Evolutionary conservation across 148 eudicot genomes (phyloP), one percentile per base, ranked within the genome.

Genomic region (Silene latifolia): DNA sequence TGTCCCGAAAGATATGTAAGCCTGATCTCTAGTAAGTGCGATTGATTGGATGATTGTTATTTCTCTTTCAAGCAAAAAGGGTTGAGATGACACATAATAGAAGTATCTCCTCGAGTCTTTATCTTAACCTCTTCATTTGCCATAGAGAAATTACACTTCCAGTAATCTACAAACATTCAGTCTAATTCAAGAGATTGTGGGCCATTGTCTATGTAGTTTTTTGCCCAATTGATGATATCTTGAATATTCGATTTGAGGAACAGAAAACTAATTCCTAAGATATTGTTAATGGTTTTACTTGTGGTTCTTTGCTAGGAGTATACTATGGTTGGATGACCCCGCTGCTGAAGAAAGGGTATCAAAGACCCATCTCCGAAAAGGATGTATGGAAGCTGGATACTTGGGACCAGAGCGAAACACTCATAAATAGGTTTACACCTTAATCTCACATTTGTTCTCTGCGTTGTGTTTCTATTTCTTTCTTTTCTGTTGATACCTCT

Each of bases 321-420:
- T 67, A 18, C 70, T 67, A 35, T 42, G 48, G 51, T 35, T 67
- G 70, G 70, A 39, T 67, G 70, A 67, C 48, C 20, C 70, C 70
- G 9, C 48, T 67, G 1, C 21, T 67, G n/a, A 14, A 67, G n/a
- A 35, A 35, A 15, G 97, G 97, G 27, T 87, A 79, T 75, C 86
- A 78, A 77, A 86, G 94, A 76, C 97, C 97, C 17, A 88, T 91
- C 60, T 86, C 90, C 13, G 97, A 91, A 76, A 91, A 88, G 81
- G 97, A 91, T 88, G 81, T 91, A 2, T 91, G 97, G 97, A 85
- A 85, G 73, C 87, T 91, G 74, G 97, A 91, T 78, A 83, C 88
- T 21, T 89, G 94, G 97, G 97, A 91, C 64, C 80, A 70, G 68
- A 89, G 89, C 68, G 92, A 91, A 77, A 89, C 89, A 63, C 87